These are phyloP conservation scores for Aspergillus ochraceoroseus DNA, from an alignment of 2,329 filamentous ascomycete species.

Conservation along the genomic window DNA sequence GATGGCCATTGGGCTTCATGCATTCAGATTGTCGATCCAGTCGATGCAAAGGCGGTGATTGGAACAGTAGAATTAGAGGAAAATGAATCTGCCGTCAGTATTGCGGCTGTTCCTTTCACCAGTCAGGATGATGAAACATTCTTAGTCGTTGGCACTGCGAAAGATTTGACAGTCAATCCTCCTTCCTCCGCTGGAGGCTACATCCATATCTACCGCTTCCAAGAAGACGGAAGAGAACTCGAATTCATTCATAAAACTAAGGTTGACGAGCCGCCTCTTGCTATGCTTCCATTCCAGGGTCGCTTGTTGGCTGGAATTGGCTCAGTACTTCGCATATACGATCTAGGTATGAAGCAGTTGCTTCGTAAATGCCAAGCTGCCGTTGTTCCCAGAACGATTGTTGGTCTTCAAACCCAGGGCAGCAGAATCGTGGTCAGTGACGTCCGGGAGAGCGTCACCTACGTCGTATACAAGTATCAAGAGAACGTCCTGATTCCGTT, in stretches of 20 bases:
- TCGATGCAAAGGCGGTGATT: conserved; percentile 66
- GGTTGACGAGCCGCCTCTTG: conserved; percentile 80
- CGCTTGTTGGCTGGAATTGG: conserved; percentile 81
- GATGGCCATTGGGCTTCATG: conserved; percentile 91
- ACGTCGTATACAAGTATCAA: conserved; percentile 86
- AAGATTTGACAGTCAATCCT: conserved; percentile 77
- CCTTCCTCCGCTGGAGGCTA: conserved; percentile 72
- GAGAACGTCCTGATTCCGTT: conserved; percentile 92
- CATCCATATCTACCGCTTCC: conserved; percentile 87
- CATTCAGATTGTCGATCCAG: conserved; percentile 83
- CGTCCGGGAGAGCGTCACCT: conserved; percentile 85
- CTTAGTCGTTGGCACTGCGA: conserved; percentile 88
- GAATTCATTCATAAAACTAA: conserved; percentile 97
- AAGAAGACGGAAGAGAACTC: conserved; percentile 77
- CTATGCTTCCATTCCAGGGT: conserved; percentile 90
- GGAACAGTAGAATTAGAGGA: conserved; percentile 76
- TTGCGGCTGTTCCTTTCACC: conserved; percentile 76
- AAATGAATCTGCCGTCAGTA: conserved; percentile 87
- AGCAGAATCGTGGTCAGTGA: conserved; percentile 89
- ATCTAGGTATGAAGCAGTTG: conserved; percentile 86
- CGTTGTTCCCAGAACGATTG: conserved; percentile 75
- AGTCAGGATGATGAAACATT: conserved; percentile 86
- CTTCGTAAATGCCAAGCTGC: conserved; percentile 85
- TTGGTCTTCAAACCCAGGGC: conserved; percentile 82
- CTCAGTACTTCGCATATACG: conserved; percentile 76